Evolutionary conservation across 352 stramenopile species (phyloP).

Genomic region (Stephanocyclus meneghinianus): DNA sequence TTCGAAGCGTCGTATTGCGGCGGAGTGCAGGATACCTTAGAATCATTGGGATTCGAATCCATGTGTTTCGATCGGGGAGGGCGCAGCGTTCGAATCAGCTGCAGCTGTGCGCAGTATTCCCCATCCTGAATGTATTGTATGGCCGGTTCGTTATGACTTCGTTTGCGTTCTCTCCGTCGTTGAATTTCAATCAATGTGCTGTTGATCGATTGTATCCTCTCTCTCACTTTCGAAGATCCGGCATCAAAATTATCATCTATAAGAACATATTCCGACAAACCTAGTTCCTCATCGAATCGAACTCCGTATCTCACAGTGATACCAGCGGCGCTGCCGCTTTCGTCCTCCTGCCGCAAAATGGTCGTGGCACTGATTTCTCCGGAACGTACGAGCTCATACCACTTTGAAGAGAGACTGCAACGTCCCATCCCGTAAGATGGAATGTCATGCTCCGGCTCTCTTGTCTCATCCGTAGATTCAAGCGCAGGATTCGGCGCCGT

Average conservation of each 20-base stretch:
- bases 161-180: constrained; percentile 1
- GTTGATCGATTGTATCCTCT: constrained; percentile 32
- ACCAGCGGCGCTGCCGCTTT: background rate
- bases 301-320: constrained; percentile 39
- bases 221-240: constrained; percentile 3
- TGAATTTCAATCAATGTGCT: constrained; percentile 33
- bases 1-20: constrained; percentile 58
- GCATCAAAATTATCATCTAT: background rate
- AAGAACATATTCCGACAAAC: constrained; percentile 4
- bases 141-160: constrained; percentile 10
- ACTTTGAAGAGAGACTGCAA: constrained; percentile 27
- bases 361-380: constrained; percentile 33
- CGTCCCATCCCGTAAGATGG: constrained; percentile 33
- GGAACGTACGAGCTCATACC: constrained; percentile 28
- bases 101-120: constrained; percentile 56
- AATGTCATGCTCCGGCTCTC: background rate
- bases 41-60: background rate
- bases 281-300: constrained; percentile 10
- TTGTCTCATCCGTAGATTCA: background rate
- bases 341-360: constrained; percentile 10
- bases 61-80: constrained; percentile 51
- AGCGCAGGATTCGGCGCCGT: background rate
- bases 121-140: constrained; percentile 36
- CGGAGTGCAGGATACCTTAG: constrained; percentile 25
- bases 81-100: constrained; percentile 59